Conservation (phyloP, 306 rosid species). For the Hippophae rhamnoides region DNA sequence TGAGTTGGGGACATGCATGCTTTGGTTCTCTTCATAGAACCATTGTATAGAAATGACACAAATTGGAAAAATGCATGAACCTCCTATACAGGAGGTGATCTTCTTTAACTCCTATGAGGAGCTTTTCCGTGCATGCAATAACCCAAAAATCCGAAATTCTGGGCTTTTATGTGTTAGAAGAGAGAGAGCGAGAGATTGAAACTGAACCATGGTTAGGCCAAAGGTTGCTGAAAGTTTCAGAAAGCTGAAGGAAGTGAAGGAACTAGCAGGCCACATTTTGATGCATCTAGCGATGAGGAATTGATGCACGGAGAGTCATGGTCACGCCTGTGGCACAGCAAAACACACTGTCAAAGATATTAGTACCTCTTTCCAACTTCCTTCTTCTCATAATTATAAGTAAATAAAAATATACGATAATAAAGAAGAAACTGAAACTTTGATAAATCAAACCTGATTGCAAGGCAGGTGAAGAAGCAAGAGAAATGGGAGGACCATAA, state of each 20-base stretch:
- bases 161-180: constrained; percentile 43
- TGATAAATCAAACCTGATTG: constrained; percentile 53
- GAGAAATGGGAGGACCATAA: constrained; percentile 80
- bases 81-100: constrained; percentile 41
- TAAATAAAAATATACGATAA: not conserved
- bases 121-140: constrained; percentile 32
- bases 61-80: constrained; percentile 54
- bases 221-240: constrained; percentile 41
- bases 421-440: not conserved
- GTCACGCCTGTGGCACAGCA: constrained; percentile 99
- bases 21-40: constrained; percentile 44
- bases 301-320: constrained; percentile 71
- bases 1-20: constrained; percentile 30
- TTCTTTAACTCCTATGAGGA: constrained; percentile 48
- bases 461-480: constrained; percentile 85
- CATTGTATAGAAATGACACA: constrained; percentile 23
- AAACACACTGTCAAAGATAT: constrained; percentile 99
- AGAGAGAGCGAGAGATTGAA: constrained; percentile 26
- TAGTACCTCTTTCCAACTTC: constrained; percentile 29
- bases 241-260: constrained; percentile 34
- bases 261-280: constrained; percentile 23
- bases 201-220: constrained; percentile 99
- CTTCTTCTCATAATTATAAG: not conserved
- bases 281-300: constrained; percentile 71
- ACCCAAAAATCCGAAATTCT: constrained; percentile 28